Evolutionary conservation across 2,329 filamentous ascomycete genomes (phyloP).

Genomic region (Cytospora chrysosperma): DNA sequence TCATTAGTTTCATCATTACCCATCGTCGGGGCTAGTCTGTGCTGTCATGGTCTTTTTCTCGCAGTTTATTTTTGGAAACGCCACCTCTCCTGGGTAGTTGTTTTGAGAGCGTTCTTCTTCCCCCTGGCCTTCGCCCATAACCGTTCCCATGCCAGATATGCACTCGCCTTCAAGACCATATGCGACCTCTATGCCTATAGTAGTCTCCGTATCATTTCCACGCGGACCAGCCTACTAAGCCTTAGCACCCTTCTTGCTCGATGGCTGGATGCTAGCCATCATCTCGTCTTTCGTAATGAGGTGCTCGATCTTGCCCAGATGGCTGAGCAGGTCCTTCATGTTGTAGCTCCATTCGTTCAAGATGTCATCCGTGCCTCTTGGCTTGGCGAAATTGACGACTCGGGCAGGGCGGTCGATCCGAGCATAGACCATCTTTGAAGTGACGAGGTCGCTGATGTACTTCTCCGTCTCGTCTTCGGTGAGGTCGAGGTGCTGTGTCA

Average conservation of each 20-base stretch:
- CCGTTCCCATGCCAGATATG: not conserved
- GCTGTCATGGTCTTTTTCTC: not conserved
- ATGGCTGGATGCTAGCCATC: slow-evolving; percentile 94
- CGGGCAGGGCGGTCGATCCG: slow-evolving; percentile 94
- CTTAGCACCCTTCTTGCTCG: slow-evolving; percentile 21
- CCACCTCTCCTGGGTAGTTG: too few species aligned
- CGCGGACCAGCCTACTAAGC: slow-evolving; percentile 8
- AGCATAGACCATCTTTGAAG: slow-evolving; percentile 95
- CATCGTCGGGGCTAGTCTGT: not conserved
- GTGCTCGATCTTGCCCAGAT: slow-evolving; percentile 86
- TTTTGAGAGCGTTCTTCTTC: not conserved
- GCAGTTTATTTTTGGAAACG: not conserved
- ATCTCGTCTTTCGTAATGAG: slow-evolving; percentile 99
- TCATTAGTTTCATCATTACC: not conserved
- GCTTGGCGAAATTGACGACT: slow-evolving; percentile 92
- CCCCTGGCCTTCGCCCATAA: not conserved
- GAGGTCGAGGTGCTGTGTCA: slow-evolving; percentile 88
- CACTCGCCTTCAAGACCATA: not conserved
- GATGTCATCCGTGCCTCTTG: slow-evolving; percentile 90
- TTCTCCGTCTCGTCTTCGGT: slow-evolving; percentile 96
- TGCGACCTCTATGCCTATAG: slow-evolving; percentile 3
- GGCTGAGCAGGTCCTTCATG: slow-evolving; percentile 70
- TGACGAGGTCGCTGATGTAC: slow-evolving; percentile 96
- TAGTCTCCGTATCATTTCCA: not conserved
- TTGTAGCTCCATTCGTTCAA: slow-evolving; percentile 98